Base-by-base conservation (phyloP, 305 asterid genomes). In the Solanum aculeatissimum region DNA sequence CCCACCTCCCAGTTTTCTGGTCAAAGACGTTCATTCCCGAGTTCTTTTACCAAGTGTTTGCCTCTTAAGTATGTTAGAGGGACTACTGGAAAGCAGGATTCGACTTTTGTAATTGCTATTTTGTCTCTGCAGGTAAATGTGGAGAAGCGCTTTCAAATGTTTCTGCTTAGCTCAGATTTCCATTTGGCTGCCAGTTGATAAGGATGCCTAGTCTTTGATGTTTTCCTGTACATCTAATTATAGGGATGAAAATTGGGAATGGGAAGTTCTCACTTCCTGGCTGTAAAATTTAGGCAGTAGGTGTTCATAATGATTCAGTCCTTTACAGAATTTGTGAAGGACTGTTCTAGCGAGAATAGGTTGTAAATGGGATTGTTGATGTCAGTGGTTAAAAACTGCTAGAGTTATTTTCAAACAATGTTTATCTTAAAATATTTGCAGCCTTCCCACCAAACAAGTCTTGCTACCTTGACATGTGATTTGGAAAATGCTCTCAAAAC, bases 221-320 rank as follows among this genome's bases (percentile, higher is more conserved):
- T 74, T 79, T 84, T 77, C 87, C 60, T 87, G 91, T 90, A 90
- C 85, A 86, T 85, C 89, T 85, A 32, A 81, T 88, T 70, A 85
- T 82, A 83, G 88, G 85, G 85, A 79, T 51, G 83, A 65, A 42
- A 83, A 85, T 83, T 84, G 87, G 89, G 81, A 91, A 71, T 54
- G 77, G 88, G 82, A 89, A 92, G 80, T 85, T 86, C 83, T 89
- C 85, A 66, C 85, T 86, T 85, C 84, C 87, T 80, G 84, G 91
- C 85, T 89, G 93, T 91, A 90, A 84, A 90, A 91, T 85, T 83
- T 92, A 90, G 97, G 87, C 53, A 54, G 92, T 92, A 91, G 93
- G 57, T 95, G 92, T 92, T 86, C 43, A 92, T 92, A 93, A 89
- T 85, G 86, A 83, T 87, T 86, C 89, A 89, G 93, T 84, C 91